A percentile compares a stretch with the other conserved stretches of the same genome.
Evolutionary conservation across 441 rosid genomes (phyloP).

Genomic region (Pelargonium myrrhifolium): DNA sequence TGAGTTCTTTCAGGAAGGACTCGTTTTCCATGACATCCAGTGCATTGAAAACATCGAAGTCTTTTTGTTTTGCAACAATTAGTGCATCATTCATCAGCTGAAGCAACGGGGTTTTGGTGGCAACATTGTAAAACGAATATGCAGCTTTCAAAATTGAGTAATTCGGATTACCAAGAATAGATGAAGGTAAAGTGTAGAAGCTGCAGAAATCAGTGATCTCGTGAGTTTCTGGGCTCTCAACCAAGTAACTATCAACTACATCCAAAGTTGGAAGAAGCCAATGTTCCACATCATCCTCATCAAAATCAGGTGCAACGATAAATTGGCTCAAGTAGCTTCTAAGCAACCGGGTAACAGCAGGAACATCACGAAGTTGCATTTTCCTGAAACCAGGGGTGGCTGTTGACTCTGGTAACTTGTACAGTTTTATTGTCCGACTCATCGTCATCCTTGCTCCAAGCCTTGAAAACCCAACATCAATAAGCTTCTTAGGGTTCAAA

Average conservation of each 20-base stretch:
- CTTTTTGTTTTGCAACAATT: constrained; percentile 71
- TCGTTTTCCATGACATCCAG: constrained; percentile 91
- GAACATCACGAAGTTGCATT: constrained; percentile 83
- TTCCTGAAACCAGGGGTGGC: constrained; percentile 80
- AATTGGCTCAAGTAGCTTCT: constrained; percentile 65
- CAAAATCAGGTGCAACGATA: constrained; percentile 79
- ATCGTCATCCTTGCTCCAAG: constrained; percentile 92
- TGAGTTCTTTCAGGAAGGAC: constrained; percentile 71
- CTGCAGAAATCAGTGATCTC: constrained; percentile 94
- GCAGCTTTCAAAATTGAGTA: constrained; percentile 82
- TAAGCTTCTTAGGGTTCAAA: constrained; percentile 87
- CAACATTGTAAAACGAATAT: constrained; percentile 80
- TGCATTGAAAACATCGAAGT: constrained; percentile 80
- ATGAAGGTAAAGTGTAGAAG: constrained; percentile 91
- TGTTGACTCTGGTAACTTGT: constrained; percentile 67
- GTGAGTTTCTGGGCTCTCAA: constrained; percentile 80
- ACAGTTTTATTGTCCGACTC: constrained; percentile 85
- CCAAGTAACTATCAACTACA: constrained; percentile 76
- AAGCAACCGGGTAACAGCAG: constrained; percentile 74
- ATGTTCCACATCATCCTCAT: constrained; percentile 78
- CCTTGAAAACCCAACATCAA: constrained; percentile 92
- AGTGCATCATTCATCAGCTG: constrained; percentile 92
- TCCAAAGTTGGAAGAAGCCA: constrained; percentile 84
- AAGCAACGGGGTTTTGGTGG: constrained; percentile 65
- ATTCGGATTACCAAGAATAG: constrained; percentile 80